phyloP scores from a whole-genome alignment of 1,284 basidiomycete species.

The Schizophyllum amplum region DNA sequence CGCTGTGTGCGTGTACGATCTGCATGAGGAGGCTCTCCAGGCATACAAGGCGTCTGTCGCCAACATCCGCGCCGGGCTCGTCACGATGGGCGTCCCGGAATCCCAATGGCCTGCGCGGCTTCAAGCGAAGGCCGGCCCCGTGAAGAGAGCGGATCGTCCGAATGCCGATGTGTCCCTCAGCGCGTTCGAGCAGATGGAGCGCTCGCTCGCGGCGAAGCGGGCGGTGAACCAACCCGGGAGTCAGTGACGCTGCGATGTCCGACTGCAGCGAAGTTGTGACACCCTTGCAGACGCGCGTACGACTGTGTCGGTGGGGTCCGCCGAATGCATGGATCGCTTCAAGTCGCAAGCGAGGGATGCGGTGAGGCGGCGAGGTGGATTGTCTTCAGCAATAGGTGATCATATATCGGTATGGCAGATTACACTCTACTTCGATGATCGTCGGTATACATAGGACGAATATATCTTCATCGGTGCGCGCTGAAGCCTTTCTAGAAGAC shows the following conservation, averaged over 20 bases:
- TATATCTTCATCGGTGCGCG: too few species aligned
- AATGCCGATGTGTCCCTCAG: conserved; percentile 32
- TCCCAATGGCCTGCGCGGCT: conserved; percentile 52
- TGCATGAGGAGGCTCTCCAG: conserved; percentile 74
- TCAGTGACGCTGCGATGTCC: background rate
- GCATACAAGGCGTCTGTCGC: conserved; percentile 53
- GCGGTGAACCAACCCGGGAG: conserved; percentile 4
- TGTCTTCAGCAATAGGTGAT: background rate
- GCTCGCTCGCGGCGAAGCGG: conserved; percentile 38
- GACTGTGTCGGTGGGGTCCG: background rate
- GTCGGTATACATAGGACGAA: too few species aligned
- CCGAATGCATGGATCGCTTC: background rate
- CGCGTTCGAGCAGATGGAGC: conserved; percentile 66
- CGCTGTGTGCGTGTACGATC: conserved; percentile 81
- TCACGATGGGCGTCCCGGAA: conserved; percentile 40
- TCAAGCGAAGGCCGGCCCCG: conserved; percentile 1
- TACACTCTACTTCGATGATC: too few species aligned
- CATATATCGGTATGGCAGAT: too few species aligned
- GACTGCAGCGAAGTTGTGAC: background rate
- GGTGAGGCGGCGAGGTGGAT: background rate
- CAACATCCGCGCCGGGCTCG: conserved; percentile 43
- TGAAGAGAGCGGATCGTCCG: conserved; percentile 10
- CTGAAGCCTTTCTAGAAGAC: too few species aligned
- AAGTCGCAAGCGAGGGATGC: background rate
- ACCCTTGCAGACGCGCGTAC: too few species aligned